Conservation (phyloP, 2,329 filamentous ascomycete species). For the Microdochium nivale region DNA sequence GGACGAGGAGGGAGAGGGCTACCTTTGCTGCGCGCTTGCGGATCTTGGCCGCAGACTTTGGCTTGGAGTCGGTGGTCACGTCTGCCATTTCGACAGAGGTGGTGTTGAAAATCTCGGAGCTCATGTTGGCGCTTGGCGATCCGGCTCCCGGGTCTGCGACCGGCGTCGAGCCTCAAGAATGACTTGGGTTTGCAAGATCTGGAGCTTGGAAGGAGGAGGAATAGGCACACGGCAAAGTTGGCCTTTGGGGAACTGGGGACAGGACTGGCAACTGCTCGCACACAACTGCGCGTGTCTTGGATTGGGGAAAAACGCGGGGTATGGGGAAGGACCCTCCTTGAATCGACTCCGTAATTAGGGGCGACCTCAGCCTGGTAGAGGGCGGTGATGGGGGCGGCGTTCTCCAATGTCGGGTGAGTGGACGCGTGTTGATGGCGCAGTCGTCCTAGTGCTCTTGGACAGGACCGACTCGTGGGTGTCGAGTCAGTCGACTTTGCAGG, state of each 20-base stretch:
- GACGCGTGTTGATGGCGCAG: not conserved
- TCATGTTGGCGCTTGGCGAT: not conserved
- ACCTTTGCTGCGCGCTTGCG: slow-evolving; percentile 36
- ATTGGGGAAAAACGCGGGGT: not conserved
- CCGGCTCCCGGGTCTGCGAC: not conserved
- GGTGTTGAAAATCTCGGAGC: not conserved
- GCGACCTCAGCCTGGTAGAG: no score
- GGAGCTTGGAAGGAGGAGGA: not conserved
- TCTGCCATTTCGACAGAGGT: not conserved
- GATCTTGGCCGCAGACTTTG: slow-evolving; percentile 25
- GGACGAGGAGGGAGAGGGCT: not conserved
- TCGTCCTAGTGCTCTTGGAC: no score
- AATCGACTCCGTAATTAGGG: not conserved
- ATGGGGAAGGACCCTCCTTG: not conserved
- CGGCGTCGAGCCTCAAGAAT: not conserved
- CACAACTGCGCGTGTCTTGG: not conserved
- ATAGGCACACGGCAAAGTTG: not conserved
- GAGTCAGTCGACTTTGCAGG: no score
- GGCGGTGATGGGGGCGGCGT: no score
- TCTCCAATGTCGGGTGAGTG: not conserved
- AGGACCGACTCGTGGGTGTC: no score
- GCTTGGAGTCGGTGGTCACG: slow-evolving; percentile 10
- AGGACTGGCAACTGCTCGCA: not conserved
- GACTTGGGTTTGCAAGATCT: not conserved
- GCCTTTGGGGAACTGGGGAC: not conserved